Evolutionary conservation across 345 rosid genomes (phyloP).

Genomic region (Salix purpurea): DNA sequence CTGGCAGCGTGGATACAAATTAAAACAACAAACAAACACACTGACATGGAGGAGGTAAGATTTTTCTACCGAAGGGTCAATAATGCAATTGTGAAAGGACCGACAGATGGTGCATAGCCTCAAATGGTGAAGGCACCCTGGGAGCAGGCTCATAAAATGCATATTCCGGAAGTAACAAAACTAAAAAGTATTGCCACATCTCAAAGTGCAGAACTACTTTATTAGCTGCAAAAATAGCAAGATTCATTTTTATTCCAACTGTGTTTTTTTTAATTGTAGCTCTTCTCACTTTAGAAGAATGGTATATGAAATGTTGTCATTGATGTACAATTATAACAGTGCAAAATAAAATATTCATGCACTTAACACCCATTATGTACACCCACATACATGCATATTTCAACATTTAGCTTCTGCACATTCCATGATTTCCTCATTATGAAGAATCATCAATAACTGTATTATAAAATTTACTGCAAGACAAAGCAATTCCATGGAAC

Average conservation of each 20-base stretch:
- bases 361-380: background rate
- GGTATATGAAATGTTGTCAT: background rate
- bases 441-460: background rate
- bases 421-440: background rate
- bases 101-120: background rate
- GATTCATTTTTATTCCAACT: background rate
- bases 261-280: background rate
- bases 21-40: background rate
- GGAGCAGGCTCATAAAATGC: background rate
- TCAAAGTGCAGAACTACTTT: background rate
- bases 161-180: background rate
- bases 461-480: background rate
- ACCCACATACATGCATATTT: background rate
- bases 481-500: background rate
- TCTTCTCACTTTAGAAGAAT: background rate
- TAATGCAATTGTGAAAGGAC: slow-evolving; percentile 3
- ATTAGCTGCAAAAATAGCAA: background rate
- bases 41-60: background rate
- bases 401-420: background rate
- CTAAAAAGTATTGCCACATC: background rate
- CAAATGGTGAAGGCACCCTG: background rate
- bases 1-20: background rate
- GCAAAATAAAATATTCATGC: background rate
- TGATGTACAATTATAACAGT: background rate
- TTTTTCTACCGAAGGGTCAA: background rate